Evolutionary conservation across 2,329 filamentous ascomycete species (phyloP).

Genomic region (Knufia petricola): DNA sequence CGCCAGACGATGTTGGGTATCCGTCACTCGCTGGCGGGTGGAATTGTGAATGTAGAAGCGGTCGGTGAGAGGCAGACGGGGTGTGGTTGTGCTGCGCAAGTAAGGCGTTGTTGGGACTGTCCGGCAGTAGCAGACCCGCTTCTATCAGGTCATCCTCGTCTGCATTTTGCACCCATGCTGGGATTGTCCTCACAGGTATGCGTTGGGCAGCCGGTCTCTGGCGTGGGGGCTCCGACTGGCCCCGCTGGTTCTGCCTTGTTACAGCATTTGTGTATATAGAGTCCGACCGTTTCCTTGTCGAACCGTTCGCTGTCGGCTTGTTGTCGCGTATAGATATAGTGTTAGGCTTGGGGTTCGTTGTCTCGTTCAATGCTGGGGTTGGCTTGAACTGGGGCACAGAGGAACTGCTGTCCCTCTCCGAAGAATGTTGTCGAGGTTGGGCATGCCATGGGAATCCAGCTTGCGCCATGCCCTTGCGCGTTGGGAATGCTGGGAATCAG

Average conservation of each 20-base stretch:
- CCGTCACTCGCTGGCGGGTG: constrained; percentile 5
- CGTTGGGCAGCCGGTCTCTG: constrained; percentile 3
- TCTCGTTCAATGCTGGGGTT: background rate
- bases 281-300: constrained; percentile 7
- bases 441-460: constrained; percentile 18
- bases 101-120: constrained; percentile 30
- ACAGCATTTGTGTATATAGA: constrained; percentile 2
- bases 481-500: background rate
- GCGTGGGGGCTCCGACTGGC: constrained; percentile 1
- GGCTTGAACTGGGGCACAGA: background rate
- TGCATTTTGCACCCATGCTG: constrained; percentile 35
- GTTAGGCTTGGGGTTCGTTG: background rate
- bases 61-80: constrained; percentile 27
- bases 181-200: constrained; percentile 9
- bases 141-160: constrained; percentile 32
- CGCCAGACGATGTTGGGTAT: constrained; percentile 13
- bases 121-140: constrained; percentile 28
- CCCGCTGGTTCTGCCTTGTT: background rate
- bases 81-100: constrained; percentile 39
- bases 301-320: constrained; percentile 3
- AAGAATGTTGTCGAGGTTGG: constrained; percentile 11
- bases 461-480: constrained; percentile 12
- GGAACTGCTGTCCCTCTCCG: constrained; percentile 12
- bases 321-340: background rate
- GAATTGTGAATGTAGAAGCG: constrained; percentile 13